Conservation (phyloP, 148 eudicot genomes). For the Fagopyrum tataricum region DNA sequence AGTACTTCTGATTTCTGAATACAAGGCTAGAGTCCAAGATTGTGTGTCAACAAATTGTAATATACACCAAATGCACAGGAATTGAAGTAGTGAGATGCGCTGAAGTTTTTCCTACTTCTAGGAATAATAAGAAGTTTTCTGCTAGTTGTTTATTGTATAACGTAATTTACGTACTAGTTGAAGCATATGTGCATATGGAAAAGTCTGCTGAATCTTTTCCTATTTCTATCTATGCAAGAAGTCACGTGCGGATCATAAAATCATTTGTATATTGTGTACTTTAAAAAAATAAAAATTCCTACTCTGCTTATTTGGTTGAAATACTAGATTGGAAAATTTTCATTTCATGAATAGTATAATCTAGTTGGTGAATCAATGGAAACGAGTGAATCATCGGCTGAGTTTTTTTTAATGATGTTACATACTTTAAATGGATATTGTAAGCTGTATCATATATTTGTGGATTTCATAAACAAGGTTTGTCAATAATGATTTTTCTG, state of each 20-base stretch:
- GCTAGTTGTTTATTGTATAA: background rate
- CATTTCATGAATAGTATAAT: background rate
- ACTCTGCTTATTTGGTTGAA: background rate
- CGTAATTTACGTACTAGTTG: background rate
- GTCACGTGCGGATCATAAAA: background rate
- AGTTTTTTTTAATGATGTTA: background rate
- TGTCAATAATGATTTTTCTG: background rate
- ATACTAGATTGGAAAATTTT: background rate
- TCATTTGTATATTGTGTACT: background rate
- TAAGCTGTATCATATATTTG: background rate
- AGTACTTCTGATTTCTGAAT: background rate
- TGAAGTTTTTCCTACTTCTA: background rate
- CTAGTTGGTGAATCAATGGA: background rate
- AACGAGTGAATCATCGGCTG: background rate
- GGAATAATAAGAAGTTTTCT: background rate
- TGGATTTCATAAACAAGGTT: background rate
- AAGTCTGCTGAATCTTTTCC: background rate
- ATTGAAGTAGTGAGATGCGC: background rate
- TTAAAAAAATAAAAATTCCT: background rate
- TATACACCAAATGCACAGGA: background rate
- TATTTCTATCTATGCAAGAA: background rate
- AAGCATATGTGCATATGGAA: slow-evolving; percentile 9
- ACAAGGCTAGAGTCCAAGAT: background rate
- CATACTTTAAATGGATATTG: background rate
- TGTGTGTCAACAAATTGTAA: background rate